A percentile compares a stretch with the other conserved stretches of the same genome.
Conservation (phyloP, 2,329 filamentous ascomycete genomes). For the Colletotrichum camelliae region DNA sequence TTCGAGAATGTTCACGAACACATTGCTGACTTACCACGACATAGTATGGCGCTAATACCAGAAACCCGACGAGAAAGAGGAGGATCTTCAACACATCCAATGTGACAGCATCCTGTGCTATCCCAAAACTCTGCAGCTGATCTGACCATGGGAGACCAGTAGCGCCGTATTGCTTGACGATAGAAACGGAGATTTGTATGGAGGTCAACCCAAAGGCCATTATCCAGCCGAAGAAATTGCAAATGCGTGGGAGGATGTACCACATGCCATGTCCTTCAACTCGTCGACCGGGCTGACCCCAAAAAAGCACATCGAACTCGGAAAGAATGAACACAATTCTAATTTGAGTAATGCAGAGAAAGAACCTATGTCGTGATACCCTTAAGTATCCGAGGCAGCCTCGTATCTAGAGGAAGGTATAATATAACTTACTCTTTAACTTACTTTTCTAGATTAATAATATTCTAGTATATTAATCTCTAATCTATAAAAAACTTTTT, state of each 20-base stretch:
- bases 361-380: no score
- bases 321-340: neutral
- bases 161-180: neutral
- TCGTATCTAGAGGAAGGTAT: no score
- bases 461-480: no score
- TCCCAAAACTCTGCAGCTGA: neutral
- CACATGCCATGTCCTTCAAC: neutral
- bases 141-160: neutral
- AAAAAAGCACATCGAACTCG: neutral
- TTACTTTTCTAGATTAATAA: no score
- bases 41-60: neutral
- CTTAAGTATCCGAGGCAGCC: no score
- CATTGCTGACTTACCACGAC: neutral
- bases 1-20: fast-evolving
- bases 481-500: no score
- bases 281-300: neutral
- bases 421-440: no score
- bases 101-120: neutral
- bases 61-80: neutral
- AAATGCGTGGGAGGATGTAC: neutral
- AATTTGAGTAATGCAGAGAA: neutral
- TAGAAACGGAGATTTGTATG: neutral
- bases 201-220: neutral
- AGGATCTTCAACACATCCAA: neutral
- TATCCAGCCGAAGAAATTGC: neutral